phyloP scores from a whole-genome alignment of 345 rosid genomes.

The Gossypium ekmanianum region DNA sequence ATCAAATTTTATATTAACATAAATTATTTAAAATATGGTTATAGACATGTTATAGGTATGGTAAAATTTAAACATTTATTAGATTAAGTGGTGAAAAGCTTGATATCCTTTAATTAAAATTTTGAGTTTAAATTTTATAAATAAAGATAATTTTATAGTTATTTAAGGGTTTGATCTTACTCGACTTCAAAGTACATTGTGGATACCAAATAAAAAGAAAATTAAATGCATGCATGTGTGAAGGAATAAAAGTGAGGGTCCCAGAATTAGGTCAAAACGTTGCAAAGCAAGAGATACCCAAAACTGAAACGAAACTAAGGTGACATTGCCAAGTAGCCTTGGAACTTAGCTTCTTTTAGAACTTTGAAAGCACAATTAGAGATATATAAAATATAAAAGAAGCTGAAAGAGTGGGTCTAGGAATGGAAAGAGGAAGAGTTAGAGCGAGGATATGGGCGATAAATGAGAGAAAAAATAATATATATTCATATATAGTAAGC shows the following conservation, averaged over 20 bases:
- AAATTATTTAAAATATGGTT: too few relatives aligned
- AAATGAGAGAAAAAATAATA: conserved; percentile 18
- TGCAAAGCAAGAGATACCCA: conserved; percentile 15
- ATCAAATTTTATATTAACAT: too few relatives aligned
- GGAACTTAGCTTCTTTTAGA: conserved; percentile 19
- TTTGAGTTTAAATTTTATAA: too few relatives aligned
- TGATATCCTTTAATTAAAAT: too few relatives aligned
- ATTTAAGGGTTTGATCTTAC: too few relatives aligned
- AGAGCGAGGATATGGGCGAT: conserved; percentile 49
- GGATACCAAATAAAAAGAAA: background rate
- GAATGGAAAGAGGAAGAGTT: conserved; percentile 33
- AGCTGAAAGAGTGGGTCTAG: conserved; percentile 17
- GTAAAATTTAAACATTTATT: too few relatives aligned
- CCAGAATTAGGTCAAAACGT: background rate
- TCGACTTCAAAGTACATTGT: too few relatives aligned
- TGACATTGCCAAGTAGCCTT: conserved; percentile 15
- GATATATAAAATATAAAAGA: conserved; percentile 4
- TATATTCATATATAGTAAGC: conserved; percentile 8
- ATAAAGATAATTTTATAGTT: too few relatives aligned
- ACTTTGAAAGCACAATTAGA: background rate
- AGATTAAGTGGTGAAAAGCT: too few relatives aligned
- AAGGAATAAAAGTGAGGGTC: conserved; percentile 10
- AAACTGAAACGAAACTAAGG: conserved; percentile 11
- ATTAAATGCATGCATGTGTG: conserved; percentile 19
- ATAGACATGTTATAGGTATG: too few relatives aligned